Percentiles rank a stretch among this genome's conserved stretches.
Evolutionary conservation across 108 stramenopile species (phyloP).

Genomic region (Skeletonema marinoi): DNA sequence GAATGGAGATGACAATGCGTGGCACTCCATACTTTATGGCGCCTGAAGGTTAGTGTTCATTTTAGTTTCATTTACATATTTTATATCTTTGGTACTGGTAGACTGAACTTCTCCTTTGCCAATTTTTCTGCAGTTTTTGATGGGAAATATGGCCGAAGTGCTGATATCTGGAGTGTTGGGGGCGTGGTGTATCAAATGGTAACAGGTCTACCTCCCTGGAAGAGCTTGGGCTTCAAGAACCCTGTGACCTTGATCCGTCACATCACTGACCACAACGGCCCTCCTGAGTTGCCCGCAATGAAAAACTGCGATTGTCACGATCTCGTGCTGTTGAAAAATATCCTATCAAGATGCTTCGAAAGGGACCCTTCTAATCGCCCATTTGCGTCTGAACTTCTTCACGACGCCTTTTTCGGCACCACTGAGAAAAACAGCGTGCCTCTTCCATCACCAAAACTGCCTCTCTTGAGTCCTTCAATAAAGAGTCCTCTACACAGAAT

Average conservation of each 20-base stretch:
- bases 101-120: too few relatives aligned
- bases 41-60: too few relatives aligned
- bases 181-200: constrained; percentile 91
- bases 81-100: too few relatives aligned
- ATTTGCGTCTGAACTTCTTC: constrained; percentile 34
- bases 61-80: too few relatives aligned
- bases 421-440: neutral
- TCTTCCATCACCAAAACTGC: neutral
- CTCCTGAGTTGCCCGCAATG: constrained; percentile 50
- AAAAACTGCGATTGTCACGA: constrained; percentile 11
- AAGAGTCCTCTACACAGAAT: neutral
- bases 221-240: constrained; percentile 87
- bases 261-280: constrained; percentile 59
- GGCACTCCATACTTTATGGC: constrained; percentile 94
- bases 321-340: constrained; percentile 40
- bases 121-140: too few relatives aligned
- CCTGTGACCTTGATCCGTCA: constrained; percentile 89
- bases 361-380: constrained; percentile 75
- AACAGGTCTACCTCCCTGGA: constrained; percentile 90
- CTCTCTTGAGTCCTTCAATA: neutral
- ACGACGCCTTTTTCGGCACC: constrained; percentile 13
- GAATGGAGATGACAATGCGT: constrained; percentile 79
- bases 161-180: constrained; percentile 92
- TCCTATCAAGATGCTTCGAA: constrained; percentile 65
- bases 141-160: constrained; percentile 83